phyloP scores from a whole-genome alignment of 139 green algal species.

The Asterochloris erici region DNA sequence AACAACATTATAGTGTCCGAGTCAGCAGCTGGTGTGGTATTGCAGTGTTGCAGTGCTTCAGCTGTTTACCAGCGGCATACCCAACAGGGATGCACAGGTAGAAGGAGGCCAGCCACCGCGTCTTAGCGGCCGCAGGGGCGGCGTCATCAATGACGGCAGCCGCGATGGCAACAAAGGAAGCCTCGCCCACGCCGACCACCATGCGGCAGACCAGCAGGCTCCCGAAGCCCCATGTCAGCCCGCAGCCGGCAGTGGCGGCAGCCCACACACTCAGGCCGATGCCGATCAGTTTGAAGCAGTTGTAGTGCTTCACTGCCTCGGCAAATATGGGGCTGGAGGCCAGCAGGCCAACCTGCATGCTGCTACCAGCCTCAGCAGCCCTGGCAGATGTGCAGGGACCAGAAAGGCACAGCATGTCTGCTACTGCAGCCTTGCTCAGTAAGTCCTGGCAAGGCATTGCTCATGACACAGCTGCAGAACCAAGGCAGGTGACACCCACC shows the following conservation, averaged over 20 bases:
- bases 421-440: not conserved
- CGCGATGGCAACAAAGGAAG: conserved; percentile 88
- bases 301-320: conserved; percentile 59
- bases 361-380: not conserved
- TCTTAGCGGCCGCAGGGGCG: conserved; percentile 68
- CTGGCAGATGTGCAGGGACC: not conserved
- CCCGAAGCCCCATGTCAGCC: conserved; percentile 52
- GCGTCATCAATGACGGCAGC: conserved; percentile 95
- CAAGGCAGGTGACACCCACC: conserved; percentile 22
- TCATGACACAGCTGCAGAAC: not conserved
- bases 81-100: conserved; percentile 90
- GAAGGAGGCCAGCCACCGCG: conserved; percentile 84
- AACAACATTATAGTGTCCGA: too few species aligned
- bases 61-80: conserved; percentile 35
- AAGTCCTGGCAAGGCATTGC: not conserved
- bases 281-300: conserved; percentile 78
- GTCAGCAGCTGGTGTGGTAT: too few species aligned
- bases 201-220: conserved; percentile 63
- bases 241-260: conserved; percentile 64
- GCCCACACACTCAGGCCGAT: conserved; percentile 84
- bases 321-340: conserved; percentile 88
- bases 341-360: conserved; percentile 79
- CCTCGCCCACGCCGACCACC: conserved; percentile 90
- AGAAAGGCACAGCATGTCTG: too few species aligned
- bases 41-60: too few species aligned